Conservation (phyloP, 768 basidiomycete species). For the Chlorophyllum brunneum region DNA sequence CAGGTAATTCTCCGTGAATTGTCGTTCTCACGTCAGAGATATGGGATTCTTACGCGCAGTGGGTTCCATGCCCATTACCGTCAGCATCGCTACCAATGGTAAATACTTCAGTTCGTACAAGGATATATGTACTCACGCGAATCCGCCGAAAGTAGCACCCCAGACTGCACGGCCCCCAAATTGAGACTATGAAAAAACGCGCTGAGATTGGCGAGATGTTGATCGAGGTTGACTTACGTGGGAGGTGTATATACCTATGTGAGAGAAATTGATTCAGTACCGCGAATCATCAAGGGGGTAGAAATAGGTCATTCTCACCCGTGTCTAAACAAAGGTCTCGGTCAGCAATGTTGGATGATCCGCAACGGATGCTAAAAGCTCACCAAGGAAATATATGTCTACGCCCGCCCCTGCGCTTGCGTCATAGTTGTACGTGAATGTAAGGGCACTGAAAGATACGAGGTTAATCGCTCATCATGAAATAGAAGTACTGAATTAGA, state of each 20-base stretch:
- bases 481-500: background rate
- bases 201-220: background rate
- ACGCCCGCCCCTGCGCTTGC: conserved; percentile 21
- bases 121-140: background rate
- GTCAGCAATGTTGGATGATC: background rate
- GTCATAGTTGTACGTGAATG: conserved; percentile 20
- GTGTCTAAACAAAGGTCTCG: conserved; percentile 16
- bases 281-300: background rate
- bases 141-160: conserved; percentile 30
- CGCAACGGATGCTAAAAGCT: conserved; percentile 1
- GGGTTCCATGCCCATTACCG: conserved; percentile 36
- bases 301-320: conserved; percentile 15
- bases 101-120: background rate
- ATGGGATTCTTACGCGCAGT: conserved; percentile 19
- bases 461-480: background rate
- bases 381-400: conserved; percentile 36
- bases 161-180: conserved; percentile 37
- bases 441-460: conserved; percentile 9
- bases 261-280: background rate
- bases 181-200: conserved; percentile 15
- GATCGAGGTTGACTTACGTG: conserved; percentile 15
- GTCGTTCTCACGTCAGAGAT: background rate
- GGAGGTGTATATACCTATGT: conserved; percentile 19
- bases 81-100: conserved; percentile 20
- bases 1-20: background rate